Conservation (phyloP, 139 green algal species). For the Haematococcus lacustris region DNA sequence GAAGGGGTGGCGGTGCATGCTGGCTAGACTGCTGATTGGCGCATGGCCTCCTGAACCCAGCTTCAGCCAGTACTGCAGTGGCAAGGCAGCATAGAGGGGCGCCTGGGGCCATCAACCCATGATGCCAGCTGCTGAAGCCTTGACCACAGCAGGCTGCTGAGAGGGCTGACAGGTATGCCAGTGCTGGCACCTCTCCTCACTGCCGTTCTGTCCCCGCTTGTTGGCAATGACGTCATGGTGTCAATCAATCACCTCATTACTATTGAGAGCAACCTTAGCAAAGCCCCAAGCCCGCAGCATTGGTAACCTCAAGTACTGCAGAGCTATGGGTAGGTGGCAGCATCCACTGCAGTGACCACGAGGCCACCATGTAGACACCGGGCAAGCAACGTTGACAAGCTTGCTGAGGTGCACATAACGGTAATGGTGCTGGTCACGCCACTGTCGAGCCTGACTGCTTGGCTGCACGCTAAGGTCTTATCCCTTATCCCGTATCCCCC, state of each 20-base stretch:
- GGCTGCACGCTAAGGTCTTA: neutral
- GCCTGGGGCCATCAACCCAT: conserved; percentile 1
- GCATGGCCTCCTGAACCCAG: conserved; percentile 14
- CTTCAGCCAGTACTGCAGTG: conserved; percentile 17
- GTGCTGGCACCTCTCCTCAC: neutral
- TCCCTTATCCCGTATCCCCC: neutral
- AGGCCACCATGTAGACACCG: too few species aligned
- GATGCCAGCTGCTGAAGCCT: neutral
- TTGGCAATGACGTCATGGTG: neutral
- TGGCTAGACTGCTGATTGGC: conserved; percentile 36
- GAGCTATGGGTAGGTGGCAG: too few species aligned
- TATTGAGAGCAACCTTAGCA: too few species aligned
- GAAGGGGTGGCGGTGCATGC: conserved; percentile 57
- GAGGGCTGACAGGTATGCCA: too few species aligned
- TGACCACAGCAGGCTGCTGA: neutral
- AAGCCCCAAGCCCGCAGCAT: too few species aligned
- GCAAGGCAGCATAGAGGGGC: neutral
- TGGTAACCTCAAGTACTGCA: too few species aligned
- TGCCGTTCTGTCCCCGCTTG: neutral
- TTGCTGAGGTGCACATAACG: neutral
- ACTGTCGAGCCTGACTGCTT: too few species aligned
- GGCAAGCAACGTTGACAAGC: too few species aligned
- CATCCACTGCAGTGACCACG: too few species aligned
- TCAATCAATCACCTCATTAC: too few species aligned
- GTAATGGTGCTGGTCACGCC: neutral